phyloP scores from a whole-genome alignment of 257 asterid genomes.

The Gardenia jasminoides region DNA sequence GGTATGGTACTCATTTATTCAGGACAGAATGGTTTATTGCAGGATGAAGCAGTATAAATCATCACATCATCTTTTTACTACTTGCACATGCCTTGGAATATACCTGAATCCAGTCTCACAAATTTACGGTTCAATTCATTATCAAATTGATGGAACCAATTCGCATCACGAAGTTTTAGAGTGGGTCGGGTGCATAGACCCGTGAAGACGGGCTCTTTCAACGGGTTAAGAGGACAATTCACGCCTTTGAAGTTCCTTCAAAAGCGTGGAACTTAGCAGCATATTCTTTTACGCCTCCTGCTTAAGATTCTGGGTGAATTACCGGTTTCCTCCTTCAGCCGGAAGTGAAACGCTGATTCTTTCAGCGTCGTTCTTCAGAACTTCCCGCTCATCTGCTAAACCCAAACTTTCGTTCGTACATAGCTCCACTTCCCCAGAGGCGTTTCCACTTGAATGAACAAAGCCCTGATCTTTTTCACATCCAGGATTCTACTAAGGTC shows the following conservation, averaged over 20 bases:
- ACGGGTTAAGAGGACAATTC: too few species aligned
- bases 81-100: neutral
- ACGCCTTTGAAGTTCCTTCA: too few species aligned
- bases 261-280: neutral
- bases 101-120: too few species aligned
- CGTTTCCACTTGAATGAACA: constrained; percentile 21
- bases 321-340: neutral
- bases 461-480: neutral
- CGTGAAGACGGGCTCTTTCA: too few species aligned
- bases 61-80: too few species aligned
- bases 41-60: neutral
- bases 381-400: neutral
- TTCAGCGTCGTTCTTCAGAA: neutral
- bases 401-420: neutral
- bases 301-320: neutral
- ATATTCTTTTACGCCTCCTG: too few species aligned
- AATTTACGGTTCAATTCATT: too few species aligned
- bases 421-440: constrained; percentile 12
- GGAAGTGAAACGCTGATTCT: too few species aligned
- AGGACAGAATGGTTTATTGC: neutral
- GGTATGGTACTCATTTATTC: neutral
- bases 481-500: constrained; percentile 1
- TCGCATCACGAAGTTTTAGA: too few species aligned
- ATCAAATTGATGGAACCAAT: too few species aligned
- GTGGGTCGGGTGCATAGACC: too few species aligned